Evolutionary conservation across 2,329 filamentous ascomycete genomes (phyloP).

Genomic region (Stagonosporopsis rhizophila): DNA sequence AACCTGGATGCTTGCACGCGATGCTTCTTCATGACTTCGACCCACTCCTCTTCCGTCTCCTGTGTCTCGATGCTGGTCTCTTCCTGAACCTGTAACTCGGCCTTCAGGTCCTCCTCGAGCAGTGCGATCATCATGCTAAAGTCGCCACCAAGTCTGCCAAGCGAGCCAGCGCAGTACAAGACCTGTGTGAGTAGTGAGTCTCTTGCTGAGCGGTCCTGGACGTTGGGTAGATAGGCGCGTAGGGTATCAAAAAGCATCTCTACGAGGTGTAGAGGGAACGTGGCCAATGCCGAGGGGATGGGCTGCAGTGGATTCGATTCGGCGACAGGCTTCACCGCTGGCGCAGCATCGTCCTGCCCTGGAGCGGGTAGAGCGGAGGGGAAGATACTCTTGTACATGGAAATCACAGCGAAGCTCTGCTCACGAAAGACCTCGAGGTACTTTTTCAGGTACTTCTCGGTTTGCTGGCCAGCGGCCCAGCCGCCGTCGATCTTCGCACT

Average conservation of each 20-base stretch:
- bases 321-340: conserved; percentile 30
- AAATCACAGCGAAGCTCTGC: conserved; percentile 94
- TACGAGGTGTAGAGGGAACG: conserved; percentile 84
- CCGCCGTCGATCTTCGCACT: conserved; percentile 51
- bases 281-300: conserved; percentile 78
- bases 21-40: conserved; percentile 87
- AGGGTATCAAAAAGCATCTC: conserved; percentile 81
- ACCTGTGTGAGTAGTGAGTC: conserved; percentile 93
- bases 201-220: conserved; percentile 78
- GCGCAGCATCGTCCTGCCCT: conserved; percentile 36
- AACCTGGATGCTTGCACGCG: conserved; percentile 80
- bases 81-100: conserved; percentile 48
- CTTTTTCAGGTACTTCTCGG: conserved; percentile 89
- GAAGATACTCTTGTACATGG: conserved; percentile 92
- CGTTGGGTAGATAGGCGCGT: conserved; percentile 76
- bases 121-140: conserved; percentile 86
- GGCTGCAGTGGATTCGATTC: conserved; percentile 54
- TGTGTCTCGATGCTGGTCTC: conserved; percentile 51
- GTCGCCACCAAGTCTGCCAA: conserved; percentile 88
- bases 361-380: conserved; percentile 62
- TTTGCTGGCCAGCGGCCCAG: conserved; percentile 83
- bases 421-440: conserved; percentile 98
- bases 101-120: conserved; percentile 55
- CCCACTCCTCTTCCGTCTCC: conserved; percentile 72
- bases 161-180: conserved; percentile 88